Base-by-base conservation (phyloP, 2,329 filamentous ascomycete genomes). In the Ophiosphaerella narmari region DNA sequence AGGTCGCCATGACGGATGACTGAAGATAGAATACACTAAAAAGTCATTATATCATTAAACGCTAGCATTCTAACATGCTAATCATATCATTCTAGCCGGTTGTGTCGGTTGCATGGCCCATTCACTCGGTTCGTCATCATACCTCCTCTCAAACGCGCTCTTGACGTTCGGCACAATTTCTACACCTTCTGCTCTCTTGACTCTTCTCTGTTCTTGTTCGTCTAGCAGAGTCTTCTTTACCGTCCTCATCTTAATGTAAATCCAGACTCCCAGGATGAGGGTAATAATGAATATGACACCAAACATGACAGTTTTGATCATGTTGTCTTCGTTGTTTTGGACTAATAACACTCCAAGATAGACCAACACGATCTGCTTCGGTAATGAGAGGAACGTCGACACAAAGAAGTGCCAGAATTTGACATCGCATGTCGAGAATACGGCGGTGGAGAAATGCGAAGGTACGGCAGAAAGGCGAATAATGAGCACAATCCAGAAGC, bases 361-460 rank as follows among this genome's bases (percentile, higher is more conserved):
- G 11, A 72, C 69, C 31, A 72, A 62, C 50, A 72, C 69, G 34
- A 71, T 66, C 42, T 72, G 69, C 51, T 72, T 72, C 6, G 68
- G 69, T 5, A 72, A 54, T 7, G 67, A 70, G 26, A 68, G 52
- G 35, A 71, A 60, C 5, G 69, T 71, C 1, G 69, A 66, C 35
- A 72, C 59, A 33, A 67, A 59, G 31, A 72, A 72, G 47, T 65
- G 58, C 64, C 66, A 70, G 54, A 72, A 72, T 14, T 68, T 70
- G 40, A 72, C 69, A 50, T 72, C 65, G 56, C 67, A 72, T 32
- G 69, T 72, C 16, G 66, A 68, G 44, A 72, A 72, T 1, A 71
- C 68, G 36, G 68, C 69, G 14, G 68, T 70, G 16, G 62, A 66
- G 52, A 72, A 71, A 52, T 72, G 69, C 32, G 66, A 59, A 7